Evolutionary conservation across 1,139 yeast species (phyloP).

Genomic region (Saccharomycopsis hybrid): DNA sequence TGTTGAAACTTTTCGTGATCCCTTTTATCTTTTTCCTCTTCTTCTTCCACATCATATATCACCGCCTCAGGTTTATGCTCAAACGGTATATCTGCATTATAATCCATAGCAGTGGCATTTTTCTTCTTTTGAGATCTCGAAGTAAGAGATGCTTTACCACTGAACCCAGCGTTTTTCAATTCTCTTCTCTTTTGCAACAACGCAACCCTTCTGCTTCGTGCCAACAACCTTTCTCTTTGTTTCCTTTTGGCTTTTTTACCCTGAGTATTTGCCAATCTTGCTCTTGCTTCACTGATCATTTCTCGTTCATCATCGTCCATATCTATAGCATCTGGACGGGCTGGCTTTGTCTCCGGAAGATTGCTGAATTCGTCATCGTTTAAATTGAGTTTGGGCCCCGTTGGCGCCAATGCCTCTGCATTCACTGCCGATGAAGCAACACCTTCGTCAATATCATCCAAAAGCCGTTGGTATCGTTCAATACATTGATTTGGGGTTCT

Average conservation of each 20-base stretch:
- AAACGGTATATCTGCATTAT: conserved; percentile 76
- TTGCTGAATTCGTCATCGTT: conserved; percentile 40
- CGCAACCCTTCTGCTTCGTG: conserved; percentile 69
- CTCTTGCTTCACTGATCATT: conserved; percentile 90
- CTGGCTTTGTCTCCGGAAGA: conserved; percentile 75
- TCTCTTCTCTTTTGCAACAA: conserved; percentile 78
- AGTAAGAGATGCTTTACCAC: conserved; percentile 35
- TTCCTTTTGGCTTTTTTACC: conserved; percentile 94
- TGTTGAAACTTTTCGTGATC: conserved; percentile 35
- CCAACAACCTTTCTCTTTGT: conserved; percentile 75
- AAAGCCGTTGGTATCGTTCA: conserved; percentile 74
- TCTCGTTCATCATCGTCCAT: conserved; percentile 86
- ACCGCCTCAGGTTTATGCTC: conserved; percentile 72
- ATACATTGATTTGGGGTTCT: conserved; percentile 84
- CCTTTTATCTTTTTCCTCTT: conserved; percentile 36
- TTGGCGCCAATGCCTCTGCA: conserved; percentile 44
- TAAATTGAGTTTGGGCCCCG: conserved; percentile 30
- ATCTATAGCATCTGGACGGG: conserved; percentile 72
- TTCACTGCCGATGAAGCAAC: conserved; percentile 41
- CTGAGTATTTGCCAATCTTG: conserved; percentile 85
- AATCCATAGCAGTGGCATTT: conserved; percentile 65
- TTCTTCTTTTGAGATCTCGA: conserved; percentile 38
- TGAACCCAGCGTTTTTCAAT: conserved; percentile 78
- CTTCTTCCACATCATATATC: conserved; percentile 60
- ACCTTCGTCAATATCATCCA: conserved; percentile 47